phyloP scores from a whole-genome alignment of 139 green algal species.

The Ulvella scutata region DNA sequence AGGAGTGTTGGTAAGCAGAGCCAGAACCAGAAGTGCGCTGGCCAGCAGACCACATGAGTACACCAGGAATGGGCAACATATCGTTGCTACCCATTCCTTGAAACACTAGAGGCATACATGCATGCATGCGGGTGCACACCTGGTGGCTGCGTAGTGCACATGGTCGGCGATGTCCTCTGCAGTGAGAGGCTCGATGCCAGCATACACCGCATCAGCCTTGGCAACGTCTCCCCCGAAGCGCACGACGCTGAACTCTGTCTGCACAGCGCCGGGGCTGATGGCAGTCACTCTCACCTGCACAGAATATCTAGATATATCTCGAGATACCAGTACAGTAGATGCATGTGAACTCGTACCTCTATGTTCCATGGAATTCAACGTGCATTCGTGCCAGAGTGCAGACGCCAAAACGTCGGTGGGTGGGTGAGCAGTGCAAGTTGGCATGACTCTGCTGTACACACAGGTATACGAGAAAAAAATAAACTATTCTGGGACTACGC shows the following conservation, averaged over 20 bases:
- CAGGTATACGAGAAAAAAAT: too few species aligned
- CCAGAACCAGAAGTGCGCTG: neutral
- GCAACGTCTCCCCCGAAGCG: constrained; percentile 38
- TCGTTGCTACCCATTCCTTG: constrained; percentile 20
- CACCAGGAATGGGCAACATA: constrained; percentile 8
- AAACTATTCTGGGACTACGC: too few species aligned
- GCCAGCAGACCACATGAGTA: neutral
- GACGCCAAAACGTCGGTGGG: too few species aligned
- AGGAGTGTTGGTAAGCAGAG: neutral
- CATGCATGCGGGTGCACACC: constrained; percentile 18
- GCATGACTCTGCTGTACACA: too few species aligned
- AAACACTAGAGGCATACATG: constrained; percentile 19
- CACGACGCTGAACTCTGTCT: constrained; percentile 70
- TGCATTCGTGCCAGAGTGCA: too few species aligned
- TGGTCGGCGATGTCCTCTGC: constrained; percentile 74
- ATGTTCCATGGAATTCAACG: neutral
- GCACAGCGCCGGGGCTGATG: constrained; percentile 51
- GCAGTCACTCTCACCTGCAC: constrained; percentile 26
- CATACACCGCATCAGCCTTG: constrained; percentile 51
- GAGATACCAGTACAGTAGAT: neutral
- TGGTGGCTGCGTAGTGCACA: constrained; percentile 52
- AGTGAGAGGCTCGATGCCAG: constrained; percentile 41
- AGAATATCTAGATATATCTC: neutral
- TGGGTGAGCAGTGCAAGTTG: too few species aligned
- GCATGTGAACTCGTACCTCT: too few species aligned